A percentile compares a stretch with the other conserved stretches of the same genome.
Conservation (phyloP, 352 stramenopile genomes). For the Phytophthora multivora region DNA sequence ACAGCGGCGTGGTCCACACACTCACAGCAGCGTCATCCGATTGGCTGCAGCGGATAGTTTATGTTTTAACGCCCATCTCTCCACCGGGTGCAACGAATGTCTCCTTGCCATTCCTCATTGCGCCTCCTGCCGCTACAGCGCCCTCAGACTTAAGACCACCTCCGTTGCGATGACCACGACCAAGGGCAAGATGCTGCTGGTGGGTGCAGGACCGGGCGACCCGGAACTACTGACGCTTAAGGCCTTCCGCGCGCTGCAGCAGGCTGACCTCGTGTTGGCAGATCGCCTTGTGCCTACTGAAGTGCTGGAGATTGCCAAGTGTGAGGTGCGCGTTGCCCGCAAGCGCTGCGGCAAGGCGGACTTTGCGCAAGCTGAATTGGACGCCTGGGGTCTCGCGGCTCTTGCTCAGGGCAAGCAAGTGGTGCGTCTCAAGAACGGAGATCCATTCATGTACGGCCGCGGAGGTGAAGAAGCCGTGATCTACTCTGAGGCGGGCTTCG, state of each 20-base stretch:
- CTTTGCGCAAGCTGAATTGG: slow-evolving; percentile 93
- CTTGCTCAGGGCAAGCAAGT: slow-evolving; percentile 91
- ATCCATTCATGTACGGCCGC: slow-evolving; percentile 97
- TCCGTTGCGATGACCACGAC: slow-evolving; percentile 8
- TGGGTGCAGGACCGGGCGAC: slow-evolving; percentile 93
- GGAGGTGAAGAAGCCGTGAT: slow-evolving; percentile 94
- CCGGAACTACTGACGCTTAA: slow-evolving; percentile 95
- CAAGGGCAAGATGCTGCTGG: slow-evolving; percentile 72
- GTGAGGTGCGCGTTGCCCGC: slow-evolving; percentile 91
- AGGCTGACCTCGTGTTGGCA: slow-evolving; percentile 92
- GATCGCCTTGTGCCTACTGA: slow-evolving; percentile 93
- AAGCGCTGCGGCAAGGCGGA: slow-evolving; percentile 96
- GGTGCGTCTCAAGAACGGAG: slow-evolving; percentile 97
- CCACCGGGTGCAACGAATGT: not conserved
- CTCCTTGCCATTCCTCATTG: slow-evolving; percentile 25
- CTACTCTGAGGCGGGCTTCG: slow-evolving; percentile 76
- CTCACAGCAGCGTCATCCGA: slow-evolving; percentile 9
- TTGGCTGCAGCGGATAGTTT: slow-evolving; percentile 14
- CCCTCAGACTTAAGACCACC: not conserved
- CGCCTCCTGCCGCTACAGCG: not conserved
- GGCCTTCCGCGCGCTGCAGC: slow-evolving; percentile 83
- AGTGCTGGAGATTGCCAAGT: slow-evolving; percentile 90
- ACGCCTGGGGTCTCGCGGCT: slow-evolving; percentile 92
- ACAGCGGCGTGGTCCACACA: slow-evolving; percentile 6
- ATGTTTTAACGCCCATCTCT: slow-evolving; percentile 14